Conservation (phyloP, 305 asterid genomes). For the Plantago lanceolata region DNA sequence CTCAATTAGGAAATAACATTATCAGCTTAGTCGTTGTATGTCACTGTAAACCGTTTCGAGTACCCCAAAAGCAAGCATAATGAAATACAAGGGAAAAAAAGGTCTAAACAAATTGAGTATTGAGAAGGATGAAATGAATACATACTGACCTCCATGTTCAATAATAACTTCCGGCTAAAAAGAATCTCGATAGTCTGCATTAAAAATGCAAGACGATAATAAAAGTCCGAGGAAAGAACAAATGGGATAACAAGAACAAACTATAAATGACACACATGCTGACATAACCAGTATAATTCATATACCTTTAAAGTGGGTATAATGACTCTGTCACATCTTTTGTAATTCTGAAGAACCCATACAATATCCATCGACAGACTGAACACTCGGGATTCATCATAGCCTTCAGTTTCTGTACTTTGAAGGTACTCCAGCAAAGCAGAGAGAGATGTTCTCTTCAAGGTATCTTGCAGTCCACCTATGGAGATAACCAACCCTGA, state of each 20-base stretch:
- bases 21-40: slow-evolving; percentile 2
- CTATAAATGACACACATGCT: not conserved
- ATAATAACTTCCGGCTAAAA: slow-evolving; percentile 68
- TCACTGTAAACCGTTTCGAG: slow-evolving; percentile 7
- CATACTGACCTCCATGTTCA: slow-evolving; percentile 78
- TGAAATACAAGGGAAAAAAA: slow-evolving; percentile 5
- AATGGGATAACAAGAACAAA: not conserved
- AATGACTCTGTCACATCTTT: slow-evolving; percentile 73
- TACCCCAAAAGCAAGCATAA: not conserved
- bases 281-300: slow-evolving; percentile 16
- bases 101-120: not conserved
- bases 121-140: slow-evolving; percentile 22
- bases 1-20: slow-evolving; percentile 1
- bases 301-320: slow-evolving; percentile 83
- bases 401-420: slow-evolving; percentile 39
- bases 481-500: slow-evolving; percentile 83
- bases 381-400: slow-evolving; percentile 38
- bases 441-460: slow-evolving; percentile 66
- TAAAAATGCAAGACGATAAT: slow-evolving; percentile 25
- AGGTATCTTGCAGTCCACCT: slow-evolving; percentile 93
- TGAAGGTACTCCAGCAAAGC: slow-evolving; percentile 77
- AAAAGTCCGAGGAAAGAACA: slow-evolving; percentile 1
- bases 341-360: slow-evolving; percentile 73
- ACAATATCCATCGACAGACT: slow-evolving; percentile 67
- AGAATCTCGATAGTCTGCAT: slow-evolving; percentile 91